phyloP scores from a whole-genome alignment of 768 basidiomycete genomes.

The Termitomyces eurrhizus region DNA sequence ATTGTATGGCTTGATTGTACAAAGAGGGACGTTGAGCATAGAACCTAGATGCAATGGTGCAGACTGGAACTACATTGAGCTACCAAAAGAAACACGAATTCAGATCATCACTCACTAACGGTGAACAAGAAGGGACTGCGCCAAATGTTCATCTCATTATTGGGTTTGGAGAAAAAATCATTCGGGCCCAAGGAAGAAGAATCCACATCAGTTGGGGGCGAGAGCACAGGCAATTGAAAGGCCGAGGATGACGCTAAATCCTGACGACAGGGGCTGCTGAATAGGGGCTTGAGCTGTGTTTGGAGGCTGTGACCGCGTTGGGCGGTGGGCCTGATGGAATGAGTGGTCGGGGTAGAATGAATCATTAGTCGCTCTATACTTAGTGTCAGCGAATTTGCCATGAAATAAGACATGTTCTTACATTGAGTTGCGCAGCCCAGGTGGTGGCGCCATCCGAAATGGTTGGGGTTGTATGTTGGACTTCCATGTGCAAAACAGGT shows the following conservation, averaged over 20 bases:
- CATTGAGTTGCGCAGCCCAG: constrained; percentile 61
- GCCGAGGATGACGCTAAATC: constrained; percentile 24
- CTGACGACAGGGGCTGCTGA: constrained; percentile 73
- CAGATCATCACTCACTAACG: constrained; percentile 55
- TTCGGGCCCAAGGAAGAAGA: constrained; percentile 28
- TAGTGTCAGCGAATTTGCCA: constrained; percentile 14
- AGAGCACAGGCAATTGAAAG: constrained; percentile 34
- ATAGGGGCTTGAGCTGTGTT: constrained; percentile 40
- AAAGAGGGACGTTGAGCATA: constrained; percentile 67
- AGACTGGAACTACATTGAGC: constrained; percentile 46
- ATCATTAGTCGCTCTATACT: constrained; percentile 53
- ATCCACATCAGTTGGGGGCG: constrained; percentile 29
- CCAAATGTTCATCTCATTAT: constrained; percentile 47
- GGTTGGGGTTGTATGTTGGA: constrained; percentile 48
- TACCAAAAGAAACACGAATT: background rate
- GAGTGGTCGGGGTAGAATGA: constrained; percentile 54
- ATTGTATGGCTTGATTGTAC: constrained; percentile 68
- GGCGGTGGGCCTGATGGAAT: constrained; percentile 48
- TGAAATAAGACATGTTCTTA: constrained; percentile 28
- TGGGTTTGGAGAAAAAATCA: constrained; percentile 17
- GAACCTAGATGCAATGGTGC: constrained; percentile 83
- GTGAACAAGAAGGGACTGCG: constrained; percentile 92
- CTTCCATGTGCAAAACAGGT: constrained; percentile 57
- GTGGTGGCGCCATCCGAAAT: constrained; percentile 53
- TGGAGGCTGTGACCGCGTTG: constrained; percentile 39